Base-by-base conservation (phyloP, 768 basidiomycete species). In the Amanita pallidorosea region DNA sequence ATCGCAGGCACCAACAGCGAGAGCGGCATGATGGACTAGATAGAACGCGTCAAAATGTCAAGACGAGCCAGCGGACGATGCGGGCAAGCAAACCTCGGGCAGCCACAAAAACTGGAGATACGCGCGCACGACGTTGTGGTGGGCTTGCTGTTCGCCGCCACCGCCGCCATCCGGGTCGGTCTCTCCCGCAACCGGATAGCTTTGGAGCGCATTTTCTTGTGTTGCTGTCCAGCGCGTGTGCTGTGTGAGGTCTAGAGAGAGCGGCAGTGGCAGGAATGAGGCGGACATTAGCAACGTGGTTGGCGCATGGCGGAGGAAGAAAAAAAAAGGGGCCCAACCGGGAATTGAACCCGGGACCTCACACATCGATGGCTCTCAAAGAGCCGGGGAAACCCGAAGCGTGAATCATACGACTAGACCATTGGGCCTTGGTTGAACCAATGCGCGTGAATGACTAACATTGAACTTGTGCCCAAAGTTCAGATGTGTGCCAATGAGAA, bases 31-130 rank as follows among this genome's bases (percentile, higher is more conserved):
- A 87, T 76, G 2, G 84, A 83, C 88, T 90, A 54, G 17, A 37
- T 90, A 54, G 17, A 37, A 9, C 36, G 42, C 45, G 38, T 18
- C 20, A 51, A 20, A 31, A 17, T 25, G 34, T 42, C n/a, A 52
- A 52, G 45, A 35, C 53, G 29, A 36, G 40, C 27, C 25, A 11
- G 7, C 7, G 41, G 17, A 42, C 27, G 46, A 52, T 6, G 5
- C 51, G 22, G 6, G 15, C 23, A 45, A 34, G 33, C 47, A 20
- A 35, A 86, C 86, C 67, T 87, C 77, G 42, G 86, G 85, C 38
- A 88, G 72, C 85, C 85, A 88, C 6, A 88, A 71, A 56, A 82
- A 85, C 57, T 87, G 84, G 41, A 85, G 74, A 62, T 88, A 88
- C 3, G 71, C 79, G n/a, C 81, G 70, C 2, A 69, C 70, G 20